Percentiles rank a stretch among this genome's conserved stretches.
Conservation (phyloP, 495 filamentous ascomycete genomes). For the Platismatia glauca region DNA sequence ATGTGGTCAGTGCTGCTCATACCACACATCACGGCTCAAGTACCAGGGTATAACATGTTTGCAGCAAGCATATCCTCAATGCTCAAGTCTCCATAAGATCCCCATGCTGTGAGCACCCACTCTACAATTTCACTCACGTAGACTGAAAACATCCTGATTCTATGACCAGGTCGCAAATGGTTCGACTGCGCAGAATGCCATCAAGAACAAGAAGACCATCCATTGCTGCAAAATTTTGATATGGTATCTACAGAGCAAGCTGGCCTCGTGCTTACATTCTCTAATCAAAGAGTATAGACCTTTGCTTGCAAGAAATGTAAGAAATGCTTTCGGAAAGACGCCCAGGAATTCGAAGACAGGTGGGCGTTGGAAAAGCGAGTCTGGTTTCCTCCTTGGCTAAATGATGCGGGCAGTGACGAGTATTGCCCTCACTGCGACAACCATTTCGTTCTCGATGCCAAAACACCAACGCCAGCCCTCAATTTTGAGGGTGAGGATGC, state of each 20-base stretch:
- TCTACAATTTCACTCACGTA: neutral
- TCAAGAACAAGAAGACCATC: slow-evolving; percentile 66
- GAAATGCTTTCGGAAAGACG: slow-evolving; percentile 94
- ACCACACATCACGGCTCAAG: too few species aligned
- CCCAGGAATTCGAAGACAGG: slow-evolving; percentile 82
- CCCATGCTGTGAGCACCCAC: slow-evolving; percentile 66
- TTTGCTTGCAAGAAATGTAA: slow-evolving; percentile 99
- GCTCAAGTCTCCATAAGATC: slow-evolving; percentile 94
- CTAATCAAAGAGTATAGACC: slow-evolving; percentile 28
- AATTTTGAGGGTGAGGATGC: slow-evolving; percentile 86
- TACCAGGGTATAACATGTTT: neutral
- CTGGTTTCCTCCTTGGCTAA: neutral
- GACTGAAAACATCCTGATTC: slow-evolving; percentile 6
- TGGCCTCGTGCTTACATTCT: neutral
- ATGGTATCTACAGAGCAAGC: slow-evolving; percentile 48
- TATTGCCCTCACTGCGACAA: slow-evolving; percentile 99
- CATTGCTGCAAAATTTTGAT: slow-evolving; percentile 65
- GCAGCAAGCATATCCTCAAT: slow-evolving; percentile 93
- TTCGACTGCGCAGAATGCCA: slow-evolving; percentile 98
- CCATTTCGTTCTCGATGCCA: slow-evolving; percentile 86
- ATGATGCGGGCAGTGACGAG: slow-evolving; percentile 62
- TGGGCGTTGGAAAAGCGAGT: slow-evolving; percentile 24
- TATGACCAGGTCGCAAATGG: slow-evolving; percentile 72
- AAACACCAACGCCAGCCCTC: slow-evolving; percentile 68
- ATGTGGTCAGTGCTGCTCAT: slow-evolving; percentile 19